A percentile compares a stretch with the other conserved stretches of the same genome.
These are phyloP conservation scores for Dryadomyces quercus-mongolicae DNA, from an alignment of 2,329 filamentous ascomycete species.

Conservation along the genomic window DNA sequence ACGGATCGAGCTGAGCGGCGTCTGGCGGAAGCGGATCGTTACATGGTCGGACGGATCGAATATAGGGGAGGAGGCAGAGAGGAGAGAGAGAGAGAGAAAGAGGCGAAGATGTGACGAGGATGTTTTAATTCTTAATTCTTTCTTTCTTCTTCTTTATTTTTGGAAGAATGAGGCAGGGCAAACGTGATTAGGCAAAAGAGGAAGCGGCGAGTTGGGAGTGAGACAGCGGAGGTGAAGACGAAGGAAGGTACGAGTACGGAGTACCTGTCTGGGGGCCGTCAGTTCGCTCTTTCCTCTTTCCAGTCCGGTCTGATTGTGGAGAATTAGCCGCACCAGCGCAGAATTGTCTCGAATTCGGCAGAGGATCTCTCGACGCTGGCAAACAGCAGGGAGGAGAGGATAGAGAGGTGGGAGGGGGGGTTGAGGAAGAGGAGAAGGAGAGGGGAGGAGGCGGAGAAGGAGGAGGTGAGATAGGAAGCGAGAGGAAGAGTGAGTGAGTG, in stretches of 20 bases:
- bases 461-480: neutral
- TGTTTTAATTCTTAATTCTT: neutral
- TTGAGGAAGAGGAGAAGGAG: neutral
- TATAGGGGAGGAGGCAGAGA: neutral
- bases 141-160: no score
- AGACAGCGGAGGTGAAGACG: neutral
- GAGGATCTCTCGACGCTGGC: neutral
- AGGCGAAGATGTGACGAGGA: neutral
- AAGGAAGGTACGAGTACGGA: neutral
- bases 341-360: neutral
- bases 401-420: no score
- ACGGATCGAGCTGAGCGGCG: slow-evolving; percentile 2
- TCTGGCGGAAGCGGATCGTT: neutral
- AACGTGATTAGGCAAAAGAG: neutral
- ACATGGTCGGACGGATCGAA: slow-evolving; percentile 3
- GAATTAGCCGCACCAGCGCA: neutral
- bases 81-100: neutral
- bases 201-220: neutral
- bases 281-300: neutral
- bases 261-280: neutral
- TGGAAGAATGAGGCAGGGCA: neutral
- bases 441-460: neutral
- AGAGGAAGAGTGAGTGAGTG: neutral
- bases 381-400: no score
- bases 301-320: neutral